Base-by-base conservation (phyloP, 2,329 filamentous ascomycete species). In the Sporothrix humicola region DNA sequence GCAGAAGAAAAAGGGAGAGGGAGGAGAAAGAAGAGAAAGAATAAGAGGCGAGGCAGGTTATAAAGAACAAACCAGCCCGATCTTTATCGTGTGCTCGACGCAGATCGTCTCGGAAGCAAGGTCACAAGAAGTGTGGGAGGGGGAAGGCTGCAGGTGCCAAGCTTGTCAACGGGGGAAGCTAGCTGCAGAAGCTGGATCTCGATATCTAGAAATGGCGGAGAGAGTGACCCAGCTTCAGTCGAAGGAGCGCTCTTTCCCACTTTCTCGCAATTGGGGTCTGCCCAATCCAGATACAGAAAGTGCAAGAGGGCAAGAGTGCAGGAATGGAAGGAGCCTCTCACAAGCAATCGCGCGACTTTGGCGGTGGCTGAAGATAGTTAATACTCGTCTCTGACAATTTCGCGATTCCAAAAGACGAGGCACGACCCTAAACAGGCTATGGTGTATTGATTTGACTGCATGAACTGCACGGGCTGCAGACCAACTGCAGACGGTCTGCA, bases 131-230 rank as follows among this genome's bases (percentile, higher is more conserved):
- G 65, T 10, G 50, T 58, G 59, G 71, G n/a, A 54, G 44, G 58
- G 70, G 48, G 70, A 50, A 65, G 66, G 65, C 66, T 69, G 48
- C 48, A 69, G 66, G 48, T 12, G 9, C 48, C 23, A 69, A 54
- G 66, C 66, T 52, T 69, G 48, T 48, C 59, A 54, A 23, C 31
- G n/a, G 31, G 46, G 20, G 12, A 46, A n/a, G 12, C n/a, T 48
- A 48, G 42, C 10, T 13, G 12, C 61, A 48, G 9, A 23, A 56
- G 20, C 52, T 68, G 46, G 48, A 56, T 69, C 50, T 56, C 20
- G 66, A 56, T 23, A 68, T 68, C 46, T 5, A 31, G 44, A 68
- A 63, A 63, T 63, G 58, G 58, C 46, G 65, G 65, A 69, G 66
- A 56, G 66, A 10, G 31, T 7, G 31, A 37, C 31, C 31, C 31